Percentiles rank a stretch among this genome's conserved stretches.
Evolutionary conservation across 192 early-diverging fungal genomes (phyloP).

Genomic region (Coemansia sp.): DNA sequence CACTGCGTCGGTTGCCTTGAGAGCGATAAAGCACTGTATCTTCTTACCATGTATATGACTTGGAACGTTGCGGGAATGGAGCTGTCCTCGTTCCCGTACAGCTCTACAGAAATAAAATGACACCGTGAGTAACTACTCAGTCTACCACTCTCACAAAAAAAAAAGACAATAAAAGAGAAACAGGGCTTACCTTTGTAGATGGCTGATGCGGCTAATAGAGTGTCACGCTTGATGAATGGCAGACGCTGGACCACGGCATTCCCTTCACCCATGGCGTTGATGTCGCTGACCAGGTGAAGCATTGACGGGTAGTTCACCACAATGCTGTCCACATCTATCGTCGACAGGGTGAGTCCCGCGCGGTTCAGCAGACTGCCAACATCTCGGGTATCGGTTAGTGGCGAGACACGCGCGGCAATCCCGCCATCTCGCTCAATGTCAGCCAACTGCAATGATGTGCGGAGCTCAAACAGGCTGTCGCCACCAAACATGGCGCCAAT

Average conservation of each 20-base stretch:
- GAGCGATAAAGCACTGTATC: neutral
- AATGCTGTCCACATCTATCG: conserved; percentile 93
- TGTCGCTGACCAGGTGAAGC: conserved; percentile 88
- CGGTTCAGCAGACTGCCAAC: conserved; percentile 79
- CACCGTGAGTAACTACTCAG: neutral
- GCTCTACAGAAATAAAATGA: conserved; percentile 57
- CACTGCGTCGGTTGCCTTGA: neutral
- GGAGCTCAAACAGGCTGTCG: conserved; percentile 94
- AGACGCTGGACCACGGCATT: conserved; percentile 81
- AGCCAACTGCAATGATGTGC: conserved; percentile 88
- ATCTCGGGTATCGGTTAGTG: conserved; percentile 84
- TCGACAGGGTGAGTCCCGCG: conserved; percentile 88
- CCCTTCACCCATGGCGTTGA: conserved; percentile 92
- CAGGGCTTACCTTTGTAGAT: conserved; percentile 79
- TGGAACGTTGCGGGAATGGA: conserved; percentile 95
- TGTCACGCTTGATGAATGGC: conserved; percentile 79
- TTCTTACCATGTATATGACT: conserved; percentile 65
- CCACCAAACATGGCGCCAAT: conserved; percentile 94
- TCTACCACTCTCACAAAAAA: neutral
- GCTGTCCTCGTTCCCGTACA: conserved; percentile 89
- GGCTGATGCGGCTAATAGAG: conserved; percentile 79
- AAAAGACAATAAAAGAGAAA: conserved; percentile 6
- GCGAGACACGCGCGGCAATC: conserved; percentile 86
- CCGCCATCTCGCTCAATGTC: conserved; percentile 92
- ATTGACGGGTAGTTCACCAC: conserved; percentile 89